Base-by-base conservation (phyloP, 306 rosid species). In the Senna siamea region DNA sequence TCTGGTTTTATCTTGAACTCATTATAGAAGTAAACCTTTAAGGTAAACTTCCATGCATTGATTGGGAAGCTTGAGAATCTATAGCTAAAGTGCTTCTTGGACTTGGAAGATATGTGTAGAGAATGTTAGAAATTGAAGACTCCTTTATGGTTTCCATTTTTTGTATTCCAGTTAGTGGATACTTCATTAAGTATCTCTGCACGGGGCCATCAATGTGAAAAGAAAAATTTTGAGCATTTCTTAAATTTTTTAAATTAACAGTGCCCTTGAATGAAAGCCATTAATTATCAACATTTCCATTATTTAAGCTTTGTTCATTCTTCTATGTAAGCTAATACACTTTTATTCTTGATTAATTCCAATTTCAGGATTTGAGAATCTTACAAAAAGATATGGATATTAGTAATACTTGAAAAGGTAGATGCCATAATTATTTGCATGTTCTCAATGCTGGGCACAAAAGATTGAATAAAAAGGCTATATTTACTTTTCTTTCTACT, bases 21-120 rank as follows among this genome's bases (percentile, higher is more conserved):
- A 43, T 43, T 19, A 2, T 35, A 43, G 32, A 48, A 35, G 53
- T 57, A 47, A 44, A 23, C 56, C 47, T 63, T 26, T 62, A 59
- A 11, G 61, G 64, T 48, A n/a, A n/a, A 35, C 51, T n/a, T 11
- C 69, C 18, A 12, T 38, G 13, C 53, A 28, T 48, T 48, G 40
- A 30, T 46, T 15, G 34, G 51, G 61, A 22, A 47, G 40, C 57
- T 75, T 54, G 30, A 15, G 17, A 38, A 56, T 56, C 60, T 46
- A 23, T 67, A 50, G 71, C 37, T 59, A 40, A 75, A 65, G 47
- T 53, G 43, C 57, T 60, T 72, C 66, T 34, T 61, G 58, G 35
- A 35, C 48, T 19, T 58, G 50, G 71, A 70, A 69, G 69, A 62
- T 59, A 17, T 48, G 44, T 17, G 54, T 50, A 57, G 66, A 64